Base-by-base conservation (phyloP, 2,329 filamentous ascomycete species). In the Penicillium digitatum region DNA sequence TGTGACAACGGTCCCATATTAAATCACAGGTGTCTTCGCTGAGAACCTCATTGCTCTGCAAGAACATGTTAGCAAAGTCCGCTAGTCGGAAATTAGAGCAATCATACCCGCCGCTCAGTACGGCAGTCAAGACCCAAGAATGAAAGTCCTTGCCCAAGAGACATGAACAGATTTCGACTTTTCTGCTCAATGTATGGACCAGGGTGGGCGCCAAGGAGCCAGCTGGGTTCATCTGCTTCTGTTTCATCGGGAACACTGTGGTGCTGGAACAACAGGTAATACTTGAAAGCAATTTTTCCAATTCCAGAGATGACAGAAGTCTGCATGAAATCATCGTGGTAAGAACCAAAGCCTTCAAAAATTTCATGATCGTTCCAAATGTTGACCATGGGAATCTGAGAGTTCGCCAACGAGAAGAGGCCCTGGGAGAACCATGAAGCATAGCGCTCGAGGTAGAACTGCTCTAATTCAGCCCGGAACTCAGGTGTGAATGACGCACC, bases 221-320 rank as follows among this genome's bases (percentile, higher is more conserved):
- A 97, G 69, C 90, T 96, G 2, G 93, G 90, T 72, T 99, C 95
- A 3, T 88, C 83, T 34, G 82, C 79, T 62, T 95, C 87, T 0
- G 87, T 90, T 75, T 99, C 94, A 43, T 87, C 83, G 0, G 84
- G 77, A 3, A 95, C 79, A 62, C 88, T 95, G 72, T 99, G 95
- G 65, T 99, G 94, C 72, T 99, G 94, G 77, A 99, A 99, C 9
- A 99, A 82, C 86, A 99, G 87, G 68, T 99, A 99, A 74, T 97
- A 99, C 72, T 99, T 99, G 82, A 94, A 97, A 0, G 93, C 93
- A 47, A 97, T 85, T 35, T 88, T 88, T 2, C 94, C 95, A 9
- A 99, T 74, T 0, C 95, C 94, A 2, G 87, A 87, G 70, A 99
- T 95, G 0, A 97, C 89, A 0, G 90, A 88, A 3, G 89, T 90